A percentile compares a stretch with the other conserved stretches of the same genome.
phyloP scores from a whole-genome alignment of 2,329 filamentous ascomycete species.

The Aspergillus sp. region DNA sequence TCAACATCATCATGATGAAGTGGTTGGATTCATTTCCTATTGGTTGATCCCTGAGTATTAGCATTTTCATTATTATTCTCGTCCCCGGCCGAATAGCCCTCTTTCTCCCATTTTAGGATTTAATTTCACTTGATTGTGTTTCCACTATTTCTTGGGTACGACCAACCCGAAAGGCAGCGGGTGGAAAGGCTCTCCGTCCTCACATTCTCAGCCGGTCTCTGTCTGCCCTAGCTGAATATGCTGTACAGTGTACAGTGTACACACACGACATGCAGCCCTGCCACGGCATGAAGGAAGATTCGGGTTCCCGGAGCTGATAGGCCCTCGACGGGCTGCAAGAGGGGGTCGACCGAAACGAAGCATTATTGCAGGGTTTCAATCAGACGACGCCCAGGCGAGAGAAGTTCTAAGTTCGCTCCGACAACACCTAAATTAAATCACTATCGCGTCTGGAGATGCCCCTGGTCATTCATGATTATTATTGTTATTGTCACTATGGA shows the following conservation, averaged over 20 bases:
- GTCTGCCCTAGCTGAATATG: background rate
- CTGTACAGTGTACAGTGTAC: no score
- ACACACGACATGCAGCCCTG: constrained; percentile 15
- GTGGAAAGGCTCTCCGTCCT: background rate
- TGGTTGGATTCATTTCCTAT: background rate
- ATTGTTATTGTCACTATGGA: no score
- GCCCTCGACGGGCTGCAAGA: constrained; percentile 12
- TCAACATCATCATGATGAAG: background rate
- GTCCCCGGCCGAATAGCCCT: background rate
- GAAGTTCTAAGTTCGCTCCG: constrained; percentile 5
- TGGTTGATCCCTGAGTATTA: no score
- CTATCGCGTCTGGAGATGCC: constrained; percentile 6
- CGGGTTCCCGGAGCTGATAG: constrained; percentile 16
- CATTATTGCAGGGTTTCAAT: constrained; percentile 17
- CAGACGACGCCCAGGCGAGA: constrained; percentile 13
- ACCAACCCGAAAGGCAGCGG: background rate
- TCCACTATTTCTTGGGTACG: no score
- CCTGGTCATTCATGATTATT: background rate
- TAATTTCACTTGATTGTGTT: no score
- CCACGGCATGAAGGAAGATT: constrained; percentile 15
- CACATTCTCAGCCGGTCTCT: background rate
- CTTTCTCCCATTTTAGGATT: background rate
- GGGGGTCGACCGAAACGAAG: constrained; percentile 18
- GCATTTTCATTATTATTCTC: no score
- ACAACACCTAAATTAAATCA: constrained; percentile 17